These are phyloP conservation scores for Aspergillus cavernicola DNA, from an alignment of 495 filamentous ascomycete species.

Conservation along the genomic window DNA sequence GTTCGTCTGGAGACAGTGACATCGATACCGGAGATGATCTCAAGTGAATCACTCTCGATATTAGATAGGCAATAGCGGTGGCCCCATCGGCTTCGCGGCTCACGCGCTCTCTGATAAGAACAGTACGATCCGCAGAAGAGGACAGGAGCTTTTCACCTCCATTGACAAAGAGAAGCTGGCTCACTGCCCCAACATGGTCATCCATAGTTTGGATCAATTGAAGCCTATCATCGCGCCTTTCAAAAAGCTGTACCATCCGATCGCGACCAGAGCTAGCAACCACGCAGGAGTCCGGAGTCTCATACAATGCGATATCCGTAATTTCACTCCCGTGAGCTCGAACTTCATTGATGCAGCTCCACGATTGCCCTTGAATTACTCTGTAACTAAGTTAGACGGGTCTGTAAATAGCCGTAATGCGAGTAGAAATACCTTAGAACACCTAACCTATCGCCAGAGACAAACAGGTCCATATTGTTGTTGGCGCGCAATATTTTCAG, in stretches of 20 bases:
- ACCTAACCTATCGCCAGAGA: slow-evolving; percentile 82
- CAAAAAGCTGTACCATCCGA: slow-evolving; percentile 85
- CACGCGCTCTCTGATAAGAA: slow-evolving; percentile 74
- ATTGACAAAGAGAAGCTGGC: slow-evolving; percentile 57
- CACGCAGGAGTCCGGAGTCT: slow-evolving; percentile 38
- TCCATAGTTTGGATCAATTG: slow-evolving; percentile 70
- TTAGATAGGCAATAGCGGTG: slow-evolving; percentile 70
- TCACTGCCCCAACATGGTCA: slow-evolving; percentile 71
- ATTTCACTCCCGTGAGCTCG: slow-evolving; percentile 88
- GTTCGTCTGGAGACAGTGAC: slow-evolving; percentile 57
- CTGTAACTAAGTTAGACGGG: slow-evolving; percentile 23
- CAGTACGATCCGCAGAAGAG: slow-evolving; percentile 81
- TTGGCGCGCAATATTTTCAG: slow-evolving; percentile 65
- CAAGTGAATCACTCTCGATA: slow-evolving; percentile 68
- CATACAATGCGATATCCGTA: slow-evolving; percentile 67
- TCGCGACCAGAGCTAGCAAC: slow-evolving; percentile 82
- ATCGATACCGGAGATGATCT: slow-evolving; percentile 87
- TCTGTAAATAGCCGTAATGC: neutral
- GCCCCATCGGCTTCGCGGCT: slow-evolving; percentile 58
- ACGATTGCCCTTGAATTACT: slow-evolving; percentile 43
- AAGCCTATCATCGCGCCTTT: slow-evolving; percentile 49
- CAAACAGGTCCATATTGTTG: slow-evolving; percentile 56
- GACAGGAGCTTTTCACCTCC: slow-evolving; percentile 72
- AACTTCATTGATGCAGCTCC: slow-evolving; percentile 55
- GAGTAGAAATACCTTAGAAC: slow-evolving; percentile 59